Evolutionary conservation across 1,284 basidiomycete species (phyloP).

Genomic region (Puccinia triticina): DNA sequence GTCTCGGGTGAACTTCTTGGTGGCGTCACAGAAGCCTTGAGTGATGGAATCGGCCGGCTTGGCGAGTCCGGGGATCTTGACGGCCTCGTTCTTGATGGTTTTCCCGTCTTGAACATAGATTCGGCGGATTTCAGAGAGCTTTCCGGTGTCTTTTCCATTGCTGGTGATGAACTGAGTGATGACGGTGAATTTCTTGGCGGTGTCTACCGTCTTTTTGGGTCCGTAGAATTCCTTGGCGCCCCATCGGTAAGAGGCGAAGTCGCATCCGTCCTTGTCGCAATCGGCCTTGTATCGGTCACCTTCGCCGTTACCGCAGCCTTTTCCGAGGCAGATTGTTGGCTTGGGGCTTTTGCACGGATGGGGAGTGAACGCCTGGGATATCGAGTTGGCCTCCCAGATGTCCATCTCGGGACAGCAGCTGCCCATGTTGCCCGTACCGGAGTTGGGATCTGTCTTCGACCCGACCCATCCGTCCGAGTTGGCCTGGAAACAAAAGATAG

Average conservation of each 20-base stretch:
- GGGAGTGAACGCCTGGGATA: conserved; percentile 39
- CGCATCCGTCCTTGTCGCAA: conserved; percentile 48
- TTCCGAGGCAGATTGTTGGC: not conserved
- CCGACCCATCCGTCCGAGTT: conserved; percentile 57
- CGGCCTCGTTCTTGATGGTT: conserved; percentile 28
- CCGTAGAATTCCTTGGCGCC: conserved; percentile 39
- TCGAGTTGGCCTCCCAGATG: conserved; percentile 43
- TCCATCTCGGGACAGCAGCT: conserved; percentile 60
- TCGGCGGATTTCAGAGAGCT: conserved; percentile 26
- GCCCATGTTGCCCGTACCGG: conserved; percentile 63
- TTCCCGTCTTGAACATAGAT: conserved; percentile 38
- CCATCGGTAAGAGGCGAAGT: conserved; percentile 30
- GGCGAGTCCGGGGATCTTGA: conserved; percentile 21
- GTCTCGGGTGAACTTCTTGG: conserved; percentile 63
- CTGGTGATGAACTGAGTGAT: conserved; percentile 42
- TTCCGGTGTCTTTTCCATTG: conserved; percentile 15
- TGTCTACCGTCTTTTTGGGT: conserved; percentile 12
- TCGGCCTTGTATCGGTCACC: conserved; percentile 25
- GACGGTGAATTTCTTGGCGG: conserved; percentile 35
- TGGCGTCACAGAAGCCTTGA: conserved; percentile 62
- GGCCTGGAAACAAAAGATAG: conserved; percentile 57
- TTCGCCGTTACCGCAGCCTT: conserved; percentile 8
- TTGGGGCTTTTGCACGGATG: conserved; percentile 16
- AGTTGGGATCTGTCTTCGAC: conserved; percentile 55
- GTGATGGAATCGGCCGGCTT: conserved; percentile 62